These are phyloP conservation scores for Microdochium nivale DNA, from an alignment of 2,329 filamentous ascomycete species.

Conservation along the genomic window DNA sequence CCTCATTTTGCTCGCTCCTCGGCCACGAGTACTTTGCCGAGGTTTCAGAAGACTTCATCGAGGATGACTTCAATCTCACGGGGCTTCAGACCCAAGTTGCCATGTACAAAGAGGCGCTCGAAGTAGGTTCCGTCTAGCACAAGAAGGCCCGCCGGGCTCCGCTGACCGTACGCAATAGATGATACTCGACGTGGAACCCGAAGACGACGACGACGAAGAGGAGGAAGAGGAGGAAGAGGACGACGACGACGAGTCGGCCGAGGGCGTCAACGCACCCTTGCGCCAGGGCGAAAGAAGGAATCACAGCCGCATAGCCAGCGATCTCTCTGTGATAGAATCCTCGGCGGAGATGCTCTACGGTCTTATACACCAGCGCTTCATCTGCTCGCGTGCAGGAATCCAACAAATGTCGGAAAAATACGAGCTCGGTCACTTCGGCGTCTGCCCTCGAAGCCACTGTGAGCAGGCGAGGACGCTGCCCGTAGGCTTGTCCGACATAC, in stretches of 20 bases:
- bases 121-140: slow-evolving; percentile 38
- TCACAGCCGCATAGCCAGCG: slow-evolving; percentile 76
- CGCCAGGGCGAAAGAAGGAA: slow-evolving; percentile 62
- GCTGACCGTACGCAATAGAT: slow-evolving; percentile 43
- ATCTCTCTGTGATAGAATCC: slow-evolving; percentile 91
- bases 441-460: slow-evolving; percentile 91
- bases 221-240: slow-evolving; percentile 68
- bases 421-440: slow-evolving; percentile 90
- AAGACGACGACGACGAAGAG: slow-evolving; percentile 83
- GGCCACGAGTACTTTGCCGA: slow-evolving; percentile 99
- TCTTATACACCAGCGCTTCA: slow-evolving; percentile 96
- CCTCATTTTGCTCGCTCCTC: slow-evolving; percentile 88
- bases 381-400: slow-evolving; percentile 91
- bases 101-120: slow-evolving; percentile 97
- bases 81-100: slow-evolving; percentile 90
- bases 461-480: slow-evolving; percentile 84
- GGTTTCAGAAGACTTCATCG: slow-evolving; percentile 97
- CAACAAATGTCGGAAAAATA: slow-evolving; percentile 99
- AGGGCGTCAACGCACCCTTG: slow-evolving; percentile 46
- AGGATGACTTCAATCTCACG: slow-evolving; percentile 98
- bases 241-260: slow-evolving; percentile 61
- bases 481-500: slow-evolving; percentile 88
- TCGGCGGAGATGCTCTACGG: slow-evolving; percentile 98
- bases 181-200: slow-evolving; percentile 96
- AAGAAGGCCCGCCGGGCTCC: not conserved